Conservation (phyloP, 2,329 filamentous ascomycete genomes). For the Trichophyton equinum region DNA sequence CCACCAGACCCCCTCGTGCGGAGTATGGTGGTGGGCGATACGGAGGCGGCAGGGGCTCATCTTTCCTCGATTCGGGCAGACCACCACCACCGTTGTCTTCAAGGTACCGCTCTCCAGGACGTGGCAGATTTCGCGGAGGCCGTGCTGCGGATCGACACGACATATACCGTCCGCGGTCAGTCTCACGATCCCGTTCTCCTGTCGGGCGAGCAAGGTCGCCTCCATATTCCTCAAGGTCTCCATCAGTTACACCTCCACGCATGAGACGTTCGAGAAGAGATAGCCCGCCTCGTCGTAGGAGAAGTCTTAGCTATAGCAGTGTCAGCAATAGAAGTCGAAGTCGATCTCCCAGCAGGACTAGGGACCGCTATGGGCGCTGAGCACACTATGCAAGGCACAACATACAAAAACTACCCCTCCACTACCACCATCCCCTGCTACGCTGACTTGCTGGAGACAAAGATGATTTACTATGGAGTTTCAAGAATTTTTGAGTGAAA, state of each 20-base stretch:
- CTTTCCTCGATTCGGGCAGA: conserved; percentile 1
- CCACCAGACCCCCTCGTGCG: conserved; percentile 35
- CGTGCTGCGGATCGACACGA: conserved; percentile 29
- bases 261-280: conserved; percentile 25
- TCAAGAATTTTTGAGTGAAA: too few species aligned
- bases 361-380: conserved; percentile 20
- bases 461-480: too few species aligned
- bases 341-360: conserved; percentile 38
- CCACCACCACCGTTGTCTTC: conserved; percentile 13
- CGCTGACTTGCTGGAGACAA: neutral
- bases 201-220: conserved; percentile 21
- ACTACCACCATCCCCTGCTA: too few species aligned
- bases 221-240: conserved; percentile 26
- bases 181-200: conserved; percentile 37
- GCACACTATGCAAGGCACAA: neutral
- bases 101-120: conserved; percentile 23
- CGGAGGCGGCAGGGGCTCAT: conserved; percentile 13
- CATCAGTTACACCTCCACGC: conserved; percentile 24
- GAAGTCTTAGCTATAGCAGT: conserved; percentile 50
- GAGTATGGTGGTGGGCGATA: conserved; percentile 9
- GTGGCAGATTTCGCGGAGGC: conserved; percentile 22
- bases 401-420: neutral
- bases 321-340: conserved; percentile 35
- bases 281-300: conserved; percentile 32
- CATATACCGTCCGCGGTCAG: conserved; percentile 49